These are phyloP conservation scores for Blastomyces emzantsi DNA, from an alignment of 2,329 filamentous ascomycete genomes.

Conservation along the genomic window DNA sequence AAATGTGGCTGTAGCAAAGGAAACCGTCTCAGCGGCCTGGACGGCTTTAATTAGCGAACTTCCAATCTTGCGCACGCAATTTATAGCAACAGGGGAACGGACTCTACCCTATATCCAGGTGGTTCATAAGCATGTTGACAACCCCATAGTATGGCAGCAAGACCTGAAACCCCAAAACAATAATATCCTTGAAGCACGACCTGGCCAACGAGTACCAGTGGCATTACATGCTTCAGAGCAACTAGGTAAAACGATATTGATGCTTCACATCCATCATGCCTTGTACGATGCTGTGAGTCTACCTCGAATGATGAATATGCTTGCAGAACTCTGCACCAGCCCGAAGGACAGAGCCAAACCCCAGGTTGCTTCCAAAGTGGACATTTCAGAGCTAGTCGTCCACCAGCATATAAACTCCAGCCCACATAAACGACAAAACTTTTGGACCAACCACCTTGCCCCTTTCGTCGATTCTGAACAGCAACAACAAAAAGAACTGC, in stretches of 20 bases:
- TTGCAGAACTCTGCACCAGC: conserved; percentile 39
- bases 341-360: conserved; percentile 5
- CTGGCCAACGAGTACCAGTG: conserved; percentile 20
- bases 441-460: conserved; percentile 37
- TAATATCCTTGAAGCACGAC: conserved; percentile 14
- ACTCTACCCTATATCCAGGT: conserved; percentile 55
- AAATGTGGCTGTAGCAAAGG: conserved; percentile 28
- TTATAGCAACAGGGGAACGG: conserved; percentile 45
- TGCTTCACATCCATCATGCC: conserved; percentile 68
- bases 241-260: conserved; percentile 27
- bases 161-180: conserved; percentile 17
- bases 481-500: neutral
- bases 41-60: conserved; percentile 44
- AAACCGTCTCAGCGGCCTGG: conserved; percentile 53
- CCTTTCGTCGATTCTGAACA: neutral
- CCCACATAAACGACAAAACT: conserved; percentile 30
- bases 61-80: conserved; percentile 60
- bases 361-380: conserved; percentile 18
- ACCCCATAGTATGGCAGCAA: conserved; percentile 27
- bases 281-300: conserved; percentile 82
- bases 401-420: conserved; percentile 23
- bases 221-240: conserved; percentile 29
- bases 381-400: conserved; percentile 38
- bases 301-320: conserved; percentile 49
- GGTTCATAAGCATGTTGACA: conserved; percentile 39